Evolutionary conservation across 495 filamentous ascomycete species (phyloP).

Genomic region (Tetracladium setigerum): DNA sequence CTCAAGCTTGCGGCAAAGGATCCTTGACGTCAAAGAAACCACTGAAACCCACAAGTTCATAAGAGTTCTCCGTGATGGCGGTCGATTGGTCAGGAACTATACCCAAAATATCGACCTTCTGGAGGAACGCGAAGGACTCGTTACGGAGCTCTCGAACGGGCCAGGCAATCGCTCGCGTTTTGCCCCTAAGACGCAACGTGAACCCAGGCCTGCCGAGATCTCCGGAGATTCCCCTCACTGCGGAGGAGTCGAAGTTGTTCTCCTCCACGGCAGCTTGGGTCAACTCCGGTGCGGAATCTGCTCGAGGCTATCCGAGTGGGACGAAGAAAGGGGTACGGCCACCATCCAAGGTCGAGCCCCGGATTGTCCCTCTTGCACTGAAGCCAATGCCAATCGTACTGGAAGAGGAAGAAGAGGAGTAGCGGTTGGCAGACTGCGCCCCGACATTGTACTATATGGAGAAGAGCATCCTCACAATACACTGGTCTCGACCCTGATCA

Average conservation of each 20-base stretch:
- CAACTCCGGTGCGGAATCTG: conserved; percentile 56
- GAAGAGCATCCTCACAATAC: conserved; percentile 64
- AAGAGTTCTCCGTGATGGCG: conserved; percentile 49
- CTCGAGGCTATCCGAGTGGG: conserved; percentile 50
- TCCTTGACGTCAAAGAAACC: conserved; percentile 42
- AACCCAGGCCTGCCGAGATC: conserved; percentile 9
- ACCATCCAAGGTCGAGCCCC: conserved; percentile 52
- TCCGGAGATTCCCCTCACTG: conserved; percentile 14
- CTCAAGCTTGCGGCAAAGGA: conserved; percentile 50
- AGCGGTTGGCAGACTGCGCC: conserved; percentile 53
- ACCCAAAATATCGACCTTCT: conserved; percentile 69
- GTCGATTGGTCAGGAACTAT: conserved; percentile 57
- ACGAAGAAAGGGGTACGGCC: conserved; percentile 37
- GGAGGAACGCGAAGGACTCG: conserved; percentile 56
- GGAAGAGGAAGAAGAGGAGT: conserved; percentile 55
- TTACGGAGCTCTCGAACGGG: conserved; percentile 42
- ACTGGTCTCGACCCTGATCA: conserved; percentile 49
- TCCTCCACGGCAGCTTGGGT: conserved; percentile 56
- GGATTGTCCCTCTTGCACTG: conserved; percentile 51
- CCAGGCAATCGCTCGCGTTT: conserved; percentile 47
- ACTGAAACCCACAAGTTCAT: conserved; percentile 58
- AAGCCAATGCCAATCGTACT: conserved; percentile 45
- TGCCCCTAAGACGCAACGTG: conserved; percentile 17
- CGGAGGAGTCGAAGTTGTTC: conserved; percentile 51
- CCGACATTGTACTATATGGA: conserved; percentile 63